phyloP scores from a whole-genome alignment of 805 yeast genomes.

The Candida hispaniensis region DNA sequence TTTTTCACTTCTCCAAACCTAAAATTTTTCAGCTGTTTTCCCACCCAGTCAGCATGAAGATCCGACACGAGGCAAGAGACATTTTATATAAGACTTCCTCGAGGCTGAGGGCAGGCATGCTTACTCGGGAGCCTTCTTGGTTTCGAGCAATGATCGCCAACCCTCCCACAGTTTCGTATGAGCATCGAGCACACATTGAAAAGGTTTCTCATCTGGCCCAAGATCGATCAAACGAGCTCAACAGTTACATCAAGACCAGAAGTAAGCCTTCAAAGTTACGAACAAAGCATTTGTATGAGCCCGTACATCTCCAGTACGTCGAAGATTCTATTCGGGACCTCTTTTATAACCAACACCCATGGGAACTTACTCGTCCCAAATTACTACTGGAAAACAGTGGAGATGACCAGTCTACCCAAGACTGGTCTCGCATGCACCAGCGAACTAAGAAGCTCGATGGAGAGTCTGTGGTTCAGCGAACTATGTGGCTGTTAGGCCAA shows the following conservation, averaged over 20 bases:
- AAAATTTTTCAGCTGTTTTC: neutral
- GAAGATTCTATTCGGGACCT: conserved; percentile 76
- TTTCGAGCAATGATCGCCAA: conserved; percentile 68
- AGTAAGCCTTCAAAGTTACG: conserved; percentile 24
- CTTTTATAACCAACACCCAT: conserved; percentile 90
- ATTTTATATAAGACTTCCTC: conserved; percentile 76
- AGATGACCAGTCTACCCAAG: conserved; percentile 39
- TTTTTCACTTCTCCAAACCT: no score
- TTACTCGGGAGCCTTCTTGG: conserved; percentile 71
- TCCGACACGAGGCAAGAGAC: no score
- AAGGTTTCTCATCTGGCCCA: conserved; percentile 42
- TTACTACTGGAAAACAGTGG: conserved; percentile 67
- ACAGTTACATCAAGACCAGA: conserved; percentile 29
- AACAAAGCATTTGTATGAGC: conserved; percentile 35
- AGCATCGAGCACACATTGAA: conserved; percentile 24
- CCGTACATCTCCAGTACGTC: conserved; percentile 45
- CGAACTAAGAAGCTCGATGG: conserved; percentile 70
- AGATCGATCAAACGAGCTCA: conserved; percentile 21
- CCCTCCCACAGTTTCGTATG: conserved; percentile 48
- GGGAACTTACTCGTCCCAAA: conserved; percentile 93
- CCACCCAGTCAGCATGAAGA: conserved; percentile 1
- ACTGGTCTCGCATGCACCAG: conserved; percentile 78
- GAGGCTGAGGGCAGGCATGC: conserved; percentile 56
- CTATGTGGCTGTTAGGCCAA: conserved; percentile 41
- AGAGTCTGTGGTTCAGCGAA: conserved; percentile 73